phyloP scores from a whole-genome alignment of 768 basidiomycete genomes.

The Glaciozyma martinii region DNA sequence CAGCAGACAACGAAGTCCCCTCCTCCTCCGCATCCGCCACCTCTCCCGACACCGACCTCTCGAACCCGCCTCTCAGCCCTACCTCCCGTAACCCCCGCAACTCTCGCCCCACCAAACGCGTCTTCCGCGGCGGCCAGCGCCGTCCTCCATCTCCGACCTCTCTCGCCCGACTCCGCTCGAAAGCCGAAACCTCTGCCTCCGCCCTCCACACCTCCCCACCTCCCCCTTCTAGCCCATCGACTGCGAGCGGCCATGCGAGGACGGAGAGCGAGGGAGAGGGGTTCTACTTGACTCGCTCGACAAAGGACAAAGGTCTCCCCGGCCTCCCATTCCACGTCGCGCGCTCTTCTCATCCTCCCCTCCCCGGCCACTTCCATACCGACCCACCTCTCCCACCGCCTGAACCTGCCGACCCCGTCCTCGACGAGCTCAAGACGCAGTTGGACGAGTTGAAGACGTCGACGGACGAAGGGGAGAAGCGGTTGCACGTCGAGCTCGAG shows the following conservation, averaged over 20 bases:
- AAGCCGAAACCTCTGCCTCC: not conserved
- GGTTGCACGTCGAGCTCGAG: slow-evolving; percentile 65
- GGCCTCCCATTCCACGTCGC: not conserved
- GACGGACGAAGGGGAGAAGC: slow-evolving; percentile 53
- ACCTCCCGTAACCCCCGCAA: slow-evolving; percentile 8
- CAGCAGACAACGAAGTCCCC: not conserved
- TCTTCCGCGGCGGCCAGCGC: slow-evolving; percentile 34
- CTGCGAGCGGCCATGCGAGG: no score
- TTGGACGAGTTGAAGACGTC: slow-evolving; percentile 53
- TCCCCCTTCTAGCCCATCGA: not conserved
- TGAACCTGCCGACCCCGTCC: slow-evolving; percentile 39
- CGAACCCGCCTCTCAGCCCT: slow-evolving; percentile 7
- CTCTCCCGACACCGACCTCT: not conserved
- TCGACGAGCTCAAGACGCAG: slow-evolving; percentile 61
- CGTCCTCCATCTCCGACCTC: not conserved
- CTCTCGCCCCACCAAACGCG: slow-evolving; percentile 21
- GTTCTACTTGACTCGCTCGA: not conserved
- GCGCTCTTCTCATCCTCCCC: not conserved
- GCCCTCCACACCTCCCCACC: not conserved
- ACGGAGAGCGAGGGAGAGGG: not conserved
- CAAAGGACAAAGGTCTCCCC: not conserved
- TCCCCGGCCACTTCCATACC: slow-evolving; percentile 3
- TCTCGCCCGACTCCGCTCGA: not conserved
- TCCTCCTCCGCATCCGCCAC: not conserved
- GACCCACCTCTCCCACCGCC: not conserved